Conservation (phyloP, 1,284 basidiomycete genomes). For the Stereum hirsutum region DNA sequence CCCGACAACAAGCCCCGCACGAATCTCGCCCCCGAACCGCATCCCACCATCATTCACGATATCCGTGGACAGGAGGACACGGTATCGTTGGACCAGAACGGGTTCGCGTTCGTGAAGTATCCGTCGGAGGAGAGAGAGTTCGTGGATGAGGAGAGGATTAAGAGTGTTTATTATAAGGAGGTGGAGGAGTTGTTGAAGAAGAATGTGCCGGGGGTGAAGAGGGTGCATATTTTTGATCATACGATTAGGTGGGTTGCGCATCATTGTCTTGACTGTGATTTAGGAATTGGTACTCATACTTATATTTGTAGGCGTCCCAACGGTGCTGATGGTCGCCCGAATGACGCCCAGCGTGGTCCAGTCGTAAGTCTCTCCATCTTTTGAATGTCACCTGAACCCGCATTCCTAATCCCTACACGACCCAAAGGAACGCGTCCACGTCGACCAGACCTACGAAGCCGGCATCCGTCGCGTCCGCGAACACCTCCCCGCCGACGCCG, state of each 20-base stretch:
- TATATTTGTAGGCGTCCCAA: not conserved
- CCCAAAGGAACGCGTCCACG: slow-evolving; percentile 31
- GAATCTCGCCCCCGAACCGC: slow-evolving; percentile 17
- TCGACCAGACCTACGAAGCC: slow-evolving; percentile 48
- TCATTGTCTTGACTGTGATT: no score
- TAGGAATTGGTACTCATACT: no score
- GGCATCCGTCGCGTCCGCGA: slow-evolving; percentile 41
- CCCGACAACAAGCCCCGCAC: slow-evolving; percentile 15
- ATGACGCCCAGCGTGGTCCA: not conserved
- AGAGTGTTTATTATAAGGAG: slow-evolving; percentile 29
- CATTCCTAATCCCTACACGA: not conserved
- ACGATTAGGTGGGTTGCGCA: slow-evolving; percentile 32
- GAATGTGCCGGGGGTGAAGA: slow-evolving; percentile 28
- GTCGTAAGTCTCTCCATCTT: not conserved
- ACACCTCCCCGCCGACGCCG: slow-evolving; percentile 39
- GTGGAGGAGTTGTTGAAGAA: slow-evolving; percentile 33
- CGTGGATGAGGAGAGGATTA: slow-evolving; percentile 29
- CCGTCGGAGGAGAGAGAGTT: slow-evolving; percentile 31
- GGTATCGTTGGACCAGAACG: slow-evolving; percentile 29
- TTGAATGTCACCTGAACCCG: no score
- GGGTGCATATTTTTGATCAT: slow-evolving; percentile 35
- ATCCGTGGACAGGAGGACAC: slow-evolving; percentile 23
- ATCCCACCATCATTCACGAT: slow-evolving; percentile 18
- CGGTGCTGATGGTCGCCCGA: slow-evolving; percentile 1
- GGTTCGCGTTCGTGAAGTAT: slow-evolving; percentile 30